A percentile compares a stretch with the other conserved stretches of the same genome.
phyloP scores from a whole-genome alignment of 2,329 filamentous ascomycete genomes.

The Colletotrichum sp. region DNA sequence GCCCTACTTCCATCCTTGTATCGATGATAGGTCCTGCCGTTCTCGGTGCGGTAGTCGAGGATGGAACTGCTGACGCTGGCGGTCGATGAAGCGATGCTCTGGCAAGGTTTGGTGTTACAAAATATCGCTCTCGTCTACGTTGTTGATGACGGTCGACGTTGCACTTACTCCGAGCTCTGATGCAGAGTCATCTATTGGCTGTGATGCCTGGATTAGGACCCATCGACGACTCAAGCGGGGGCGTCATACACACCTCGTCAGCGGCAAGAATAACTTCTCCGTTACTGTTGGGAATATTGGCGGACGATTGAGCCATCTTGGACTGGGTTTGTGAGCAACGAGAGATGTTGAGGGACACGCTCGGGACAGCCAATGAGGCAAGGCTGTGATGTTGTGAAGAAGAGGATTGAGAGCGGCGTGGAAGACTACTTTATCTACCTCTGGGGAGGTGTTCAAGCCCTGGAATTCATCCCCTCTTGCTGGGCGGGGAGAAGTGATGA shows the following conservation, averaged over 20 bases:
- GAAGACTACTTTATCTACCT: fast-evolving
- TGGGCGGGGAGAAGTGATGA: neutral
- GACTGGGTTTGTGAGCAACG: neutral
- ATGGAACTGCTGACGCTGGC: slow-evolving; percentile 21
- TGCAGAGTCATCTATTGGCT: neutral
- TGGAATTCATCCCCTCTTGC: neutral
- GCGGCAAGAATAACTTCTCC: neutral
- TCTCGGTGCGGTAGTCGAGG: slow-evolving; percentile 35
- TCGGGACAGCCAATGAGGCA: fast-evolving
- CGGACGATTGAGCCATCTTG: neutral
- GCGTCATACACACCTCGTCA: neutral
- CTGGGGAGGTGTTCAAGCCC: no score
- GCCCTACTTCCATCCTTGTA: slow-evolving; percentile 13
- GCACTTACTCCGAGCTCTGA: neutral
- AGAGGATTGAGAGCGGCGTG: neutral
- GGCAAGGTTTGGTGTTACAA: no score
- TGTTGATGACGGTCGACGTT: neutral
- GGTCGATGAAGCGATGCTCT: neutral
- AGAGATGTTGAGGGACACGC: neutral
- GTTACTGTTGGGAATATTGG: neutral
- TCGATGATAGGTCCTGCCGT: slow-evolving; percentile 39
- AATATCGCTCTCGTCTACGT: neutral
- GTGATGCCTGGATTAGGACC: neutral
- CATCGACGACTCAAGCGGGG: neutral
- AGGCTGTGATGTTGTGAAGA: fast-evolving